Evolutionary conservation across 2,329 filamentous ascomycete genomes (phyloP), one percentile per base, ranked within the genome.

Genomic region (Fusarium mundagurra): DNA sequence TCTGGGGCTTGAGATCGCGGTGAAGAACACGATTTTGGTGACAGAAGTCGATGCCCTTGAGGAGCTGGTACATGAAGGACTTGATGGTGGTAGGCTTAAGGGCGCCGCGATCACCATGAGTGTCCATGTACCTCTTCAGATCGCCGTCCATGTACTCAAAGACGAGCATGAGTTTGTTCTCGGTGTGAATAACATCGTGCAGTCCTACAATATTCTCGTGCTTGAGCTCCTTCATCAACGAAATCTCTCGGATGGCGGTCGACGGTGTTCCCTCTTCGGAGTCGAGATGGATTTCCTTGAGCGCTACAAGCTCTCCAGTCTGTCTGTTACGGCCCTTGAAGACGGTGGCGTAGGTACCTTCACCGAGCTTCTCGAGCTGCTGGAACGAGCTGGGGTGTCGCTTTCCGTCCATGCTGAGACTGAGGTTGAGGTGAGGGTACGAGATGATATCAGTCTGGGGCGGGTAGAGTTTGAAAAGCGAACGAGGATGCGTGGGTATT

Each of bases 131-230:
- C 81, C 97, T 94, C 87, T 99, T 99, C 17, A 99, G 86, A 81
- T 99, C 96, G 82, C 95, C 95, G 84, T 99, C 96, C 96, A 99
- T 98, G 84, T 92, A 98, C 84, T 99, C 96, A 78, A 99, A 99
- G 16, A 99, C 96, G 45, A 99, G 92, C 96, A 99, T 99, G 66
- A 99, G 91, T 84, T 99, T 99, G 86, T 98, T 99, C 87, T 99
- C 96, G 67, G 96, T 99, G 84, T 99, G 96, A 80, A 99, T 98
- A 64, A 99, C 96, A 88, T 99, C 96, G 88, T 98, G 94, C 10
- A 99, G 91, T 67, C 93, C 94, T 78, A 99, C 95, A 76, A 99
- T 98, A 82, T 98, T 98, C 83, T 98, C 95, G 84, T 99, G 96
- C 85, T 98, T 98, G 76, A 99, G 89, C 85, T 99, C 96, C 85